Conservation (phyloP, 129 eudicot species). For the Artemisia argyi region DNA sequence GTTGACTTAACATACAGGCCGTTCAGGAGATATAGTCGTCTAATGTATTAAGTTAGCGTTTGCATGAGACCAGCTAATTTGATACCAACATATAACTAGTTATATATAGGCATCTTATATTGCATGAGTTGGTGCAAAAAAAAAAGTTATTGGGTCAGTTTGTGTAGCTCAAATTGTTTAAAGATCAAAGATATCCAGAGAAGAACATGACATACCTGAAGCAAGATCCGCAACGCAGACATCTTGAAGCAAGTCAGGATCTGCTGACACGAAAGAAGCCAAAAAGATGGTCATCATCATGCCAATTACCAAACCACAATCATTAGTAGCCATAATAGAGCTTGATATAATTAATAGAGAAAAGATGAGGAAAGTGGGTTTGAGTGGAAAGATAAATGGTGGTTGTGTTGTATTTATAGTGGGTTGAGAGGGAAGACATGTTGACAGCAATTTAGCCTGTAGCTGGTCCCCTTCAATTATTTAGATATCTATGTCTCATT, state of each 20-base stretch:
- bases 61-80: no score
- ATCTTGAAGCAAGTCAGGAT: no score
- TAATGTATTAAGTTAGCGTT: no score
- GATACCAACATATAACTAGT: no score
- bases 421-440: constrained; percentile 10
- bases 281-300: neutral
- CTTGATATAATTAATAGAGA: neutral
- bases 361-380: constrained; percentile 1
- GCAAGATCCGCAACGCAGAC: no score
- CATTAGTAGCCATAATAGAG: constrained; percentile 10
- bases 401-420: constrained; percentile 15
- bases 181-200: no score
- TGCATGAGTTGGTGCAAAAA: no score
- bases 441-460: constrained; percentile 5
- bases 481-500: constrained; percentile 2
- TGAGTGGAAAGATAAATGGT: constrained; percentile 4
- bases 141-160: no score
- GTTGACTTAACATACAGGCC: no score
- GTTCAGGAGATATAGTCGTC: no score
- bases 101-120: neutral
- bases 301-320: constrained; percentile 6
- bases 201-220: neutral
- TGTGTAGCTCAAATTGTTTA: no score
- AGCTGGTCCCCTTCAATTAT: constrained; percentile 4
- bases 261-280: no score